Evolutionary conservation across 2,329 filamentous ascomycete genomes (phyloP), one percentile per base, ranked within the genome.

Genomic region (Pseudocercospora eumusae): DNA sequence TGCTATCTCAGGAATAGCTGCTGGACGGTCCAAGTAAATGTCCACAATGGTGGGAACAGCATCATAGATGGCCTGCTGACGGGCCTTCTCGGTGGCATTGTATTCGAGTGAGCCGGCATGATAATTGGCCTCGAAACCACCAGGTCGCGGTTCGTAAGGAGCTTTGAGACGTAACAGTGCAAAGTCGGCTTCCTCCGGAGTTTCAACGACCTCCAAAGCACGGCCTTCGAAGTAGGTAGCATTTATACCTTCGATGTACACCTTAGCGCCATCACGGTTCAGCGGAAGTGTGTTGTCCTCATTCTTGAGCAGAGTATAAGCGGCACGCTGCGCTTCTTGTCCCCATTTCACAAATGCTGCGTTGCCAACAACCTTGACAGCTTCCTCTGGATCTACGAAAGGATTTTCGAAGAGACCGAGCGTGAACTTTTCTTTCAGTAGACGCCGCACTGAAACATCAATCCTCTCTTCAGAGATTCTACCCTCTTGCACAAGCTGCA

Each of bases 351-450:
- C 66, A 63, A 82, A 83, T 61, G 80, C 77, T 9, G 74, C 68
- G 33, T 79, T 79, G 3, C 80, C 81, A 18, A 82, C 81, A 2
- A 79, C 67, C 2, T 72, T 70, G 1, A 70, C 74, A 0, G 80
- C 80, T 0, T 71, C 74, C 1, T 78, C 77, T 1, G 75, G 73
- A 60, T 84, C 79, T 4, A 83, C 78, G 47, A 81, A 84, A 0
- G 80, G 81, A 53, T 80, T 77, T 11, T 84, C 81, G 55, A 84
- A 84, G 7, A 84, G 76, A 2, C 82, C 82, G 0, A 84, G 75
- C 3, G 76, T 56, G 65, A 84, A 84, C 68, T 84, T 84, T 63
- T 84, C 82, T 28, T 70, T 73, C 3, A 84, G 73, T 0, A 84
- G 70, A 1, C 78, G 78, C 1, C 78, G 74, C 2, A 83, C 77